Conservation (phyloP, 2,329 filamentous ascomycete species). For the Blastomyces emzantsi region DNA sequence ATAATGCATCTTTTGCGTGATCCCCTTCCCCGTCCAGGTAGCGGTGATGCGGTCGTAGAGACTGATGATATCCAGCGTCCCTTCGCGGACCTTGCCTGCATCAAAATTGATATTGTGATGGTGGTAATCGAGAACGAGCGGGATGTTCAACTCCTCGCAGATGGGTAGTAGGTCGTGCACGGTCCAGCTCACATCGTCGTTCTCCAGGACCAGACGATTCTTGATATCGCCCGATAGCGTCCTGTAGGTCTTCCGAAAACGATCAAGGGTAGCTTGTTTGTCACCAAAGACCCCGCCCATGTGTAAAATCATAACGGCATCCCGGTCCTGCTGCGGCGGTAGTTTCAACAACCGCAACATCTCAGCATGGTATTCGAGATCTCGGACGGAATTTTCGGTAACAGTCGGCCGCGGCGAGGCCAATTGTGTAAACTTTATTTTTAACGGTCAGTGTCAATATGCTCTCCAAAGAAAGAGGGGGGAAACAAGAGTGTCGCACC, state of each 20-base stretch:
- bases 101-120: slow-evolving; percentile 95
- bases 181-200: slow-evolving; percentile 89
- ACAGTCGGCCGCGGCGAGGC: slow-evolving; percentile 73
- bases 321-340: slow-evolving; percentile 66
- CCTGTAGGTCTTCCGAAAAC: slow-evolving; percentile 68
- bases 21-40: slow-evolving; percentile 76
- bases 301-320: slow-evolving; percentile 91
- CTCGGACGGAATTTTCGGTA: slow-evolving; percentile 65
- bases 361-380: slow-evolving; percentile 82
- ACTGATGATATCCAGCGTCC: slow-evolving; percentile 68
- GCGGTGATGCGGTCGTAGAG: slow-evolving; percentile 68
- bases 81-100: slow-evolving; percentile 61
- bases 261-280: slow-evolving; percentile 65
- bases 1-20: slow-evolving; percentile 95
- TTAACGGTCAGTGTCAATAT: slow-evolving; percentile 6
- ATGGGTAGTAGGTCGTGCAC: slow-evolving; percentile 83
- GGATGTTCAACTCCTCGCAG: slow-evolving; percentile 91
- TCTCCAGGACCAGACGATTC: slow-evolving; percentile 76
- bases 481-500: slow-evolving; percentile 24
- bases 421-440: slow-evolving; percentile 67
- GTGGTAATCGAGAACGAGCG: slow-evolving; percentile 84
- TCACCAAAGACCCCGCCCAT: slow-evolving; percentile 89
- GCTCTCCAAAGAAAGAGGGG: not conserved
- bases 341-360: slow-evolving; percentile 68
- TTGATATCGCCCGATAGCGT: slow-evolving; percentile 61